Percentiles rank a stretch among this genome's conserved stretches.
phyloP scores from a whole-genome alignment of 345 rosid species.

The Linum trigynum region DNA sequence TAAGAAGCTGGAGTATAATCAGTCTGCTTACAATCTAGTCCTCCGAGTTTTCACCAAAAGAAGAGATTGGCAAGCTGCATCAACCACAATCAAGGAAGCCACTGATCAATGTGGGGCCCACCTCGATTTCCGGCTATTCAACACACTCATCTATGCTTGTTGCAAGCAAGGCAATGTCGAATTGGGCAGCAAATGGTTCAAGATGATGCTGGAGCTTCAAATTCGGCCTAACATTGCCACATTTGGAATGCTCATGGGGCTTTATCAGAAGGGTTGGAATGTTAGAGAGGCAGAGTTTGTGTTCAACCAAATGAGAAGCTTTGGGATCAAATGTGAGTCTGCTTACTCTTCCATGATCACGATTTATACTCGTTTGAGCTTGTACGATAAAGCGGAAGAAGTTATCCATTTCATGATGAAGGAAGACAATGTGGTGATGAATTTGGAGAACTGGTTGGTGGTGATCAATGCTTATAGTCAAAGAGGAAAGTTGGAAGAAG shows the following conservation, averaged over 20 bases:
- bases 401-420: slow-evolving; percentile 43
- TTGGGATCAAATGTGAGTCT: slow-evolving; percentile 56
- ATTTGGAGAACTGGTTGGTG: slow-evolving; percentile 75
- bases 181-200: slow-evolving; percentile 57
- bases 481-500: slow-evolving; percentile 66
- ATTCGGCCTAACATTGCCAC: slow-evolving; percentile 74
- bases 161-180: slow-evolving; percentile 47
- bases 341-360: slow-evolving; percentile 91
- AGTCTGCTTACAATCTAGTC: slow-evolving; percentile 54
- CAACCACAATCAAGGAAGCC: slow-evolving; percentile 39
- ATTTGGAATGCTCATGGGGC: slow-evolving; percentile 80
- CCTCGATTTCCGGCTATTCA: slow-evolving; percentile 51
- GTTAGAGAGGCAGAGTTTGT: slow-evolving; percentile 65
- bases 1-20: slow-evolving; percentile 50
- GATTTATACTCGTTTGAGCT: slow-evolving; percentile 62
- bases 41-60: slow-evolving; percentile 64
- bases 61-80: slow-evolving; percentile 69
- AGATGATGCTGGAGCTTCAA: slow-evolving; percentile 60
- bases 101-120: slow-evolving; percentile 24
- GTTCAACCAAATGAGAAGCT: slow-evolving; percentile 56
- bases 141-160: slow-evolving; percentile 57
- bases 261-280: slow-evolving; percentile 66
- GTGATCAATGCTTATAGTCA: slow-evolving; percentile 77
- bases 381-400: slow-evolving; percentile 64
- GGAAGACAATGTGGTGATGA: slow-evolving; percentile 43